Percentiles rank a stretch among this genome's conserved stretches.
Conservation (phyloP, 305 asterid species). For the Plantago lanceolata region DNA sequence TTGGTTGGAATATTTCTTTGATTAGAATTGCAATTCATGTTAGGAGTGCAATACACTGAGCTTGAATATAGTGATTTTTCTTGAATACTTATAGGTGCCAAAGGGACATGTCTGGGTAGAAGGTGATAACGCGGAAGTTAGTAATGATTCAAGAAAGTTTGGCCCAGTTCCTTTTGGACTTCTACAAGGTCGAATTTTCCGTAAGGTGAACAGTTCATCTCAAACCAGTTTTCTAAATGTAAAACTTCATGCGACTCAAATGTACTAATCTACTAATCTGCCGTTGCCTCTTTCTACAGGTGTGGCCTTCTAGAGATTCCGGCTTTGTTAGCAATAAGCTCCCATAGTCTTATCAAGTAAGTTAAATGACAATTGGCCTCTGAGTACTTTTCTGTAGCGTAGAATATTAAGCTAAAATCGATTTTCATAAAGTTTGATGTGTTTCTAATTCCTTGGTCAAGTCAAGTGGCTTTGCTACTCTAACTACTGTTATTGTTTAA, state of each 20-base stretch:
- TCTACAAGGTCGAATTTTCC: constrained; percentile 48
- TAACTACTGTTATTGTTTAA: neutral
- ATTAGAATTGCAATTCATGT: neutral
- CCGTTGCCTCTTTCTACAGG: constrained; percentile 25
- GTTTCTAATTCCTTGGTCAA: constrained; percentile 2
- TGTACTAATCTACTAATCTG: neutral
- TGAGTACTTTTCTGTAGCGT: constrained; percentile 9
- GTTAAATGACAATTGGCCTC: constrained; percentile 20
- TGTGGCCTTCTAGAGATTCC: constrained; percentile 51
- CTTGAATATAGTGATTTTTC: constrained; percentile 4
- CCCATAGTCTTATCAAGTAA: constrained; percentile 23
- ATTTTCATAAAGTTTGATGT: neutral
- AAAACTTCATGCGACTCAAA: neutral
- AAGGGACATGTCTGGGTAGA: constrained; percentile 84
- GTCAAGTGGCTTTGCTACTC: constrained; percentile 4
- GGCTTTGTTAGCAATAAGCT: constrained; percentile 31
- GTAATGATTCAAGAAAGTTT: constrained; percentile 64
- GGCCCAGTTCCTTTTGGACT: constrained; percentile 80
- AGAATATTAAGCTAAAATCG: neutral
- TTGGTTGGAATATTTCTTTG: no score
- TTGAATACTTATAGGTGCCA: constrained; percentile 51
- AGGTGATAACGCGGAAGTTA: constrained; percentile 50
- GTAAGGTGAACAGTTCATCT: constrained; percentile 42
- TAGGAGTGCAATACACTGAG: constrained; percentile 8
- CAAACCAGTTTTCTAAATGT: neutral